Percentiles rank a stretch among this genome's conserved stretches.
Evolutionary conservation across 208 protist genomes (phyloP).

Genomic region (Trypanosoma platydactyli): DNA sequence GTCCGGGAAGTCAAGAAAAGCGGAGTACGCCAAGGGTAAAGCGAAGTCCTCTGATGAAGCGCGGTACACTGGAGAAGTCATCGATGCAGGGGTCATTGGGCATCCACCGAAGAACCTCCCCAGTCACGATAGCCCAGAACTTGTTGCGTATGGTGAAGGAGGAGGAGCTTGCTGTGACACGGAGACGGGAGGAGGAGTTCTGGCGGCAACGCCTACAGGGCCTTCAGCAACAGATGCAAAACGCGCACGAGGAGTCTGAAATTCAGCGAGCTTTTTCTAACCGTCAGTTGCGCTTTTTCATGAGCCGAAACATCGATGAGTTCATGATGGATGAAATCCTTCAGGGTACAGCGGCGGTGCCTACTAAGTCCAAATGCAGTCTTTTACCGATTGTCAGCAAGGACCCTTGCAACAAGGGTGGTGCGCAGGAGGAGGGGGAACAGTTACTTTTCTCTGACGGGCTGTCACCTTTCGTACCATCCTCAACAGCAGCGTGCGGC

Average conservation of each 20-base stretch:
- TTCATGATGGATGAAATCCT: slow-evolving; percentile 75
- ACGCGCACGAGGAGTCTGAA: slow-evolving; percentile 21
- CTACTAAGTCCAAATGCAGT: not conserved
- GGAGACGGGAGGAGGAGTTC: slow-evolving; percentile 40
- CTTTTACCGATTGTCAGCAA: not conserved
- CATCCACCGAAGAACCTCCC: not conserved
- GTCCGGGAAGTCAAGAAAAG: not conserved
- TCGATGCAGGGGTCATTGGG: not conserved
- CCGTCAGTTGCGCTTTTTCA: slow-evolving; percentile 58
- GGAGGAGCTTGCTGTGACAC: slow-evolving; percentile 32
- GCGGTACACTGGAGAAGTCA: not conserved
- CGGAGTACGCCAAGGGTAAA: slow-evolving; percentile 3
- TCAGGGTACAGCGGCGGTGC: slow-evolving; percentile 18
- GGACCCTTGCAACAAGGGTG: not conserved
- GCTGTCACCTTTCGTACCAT: not conserved
- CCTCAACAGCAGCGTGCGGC: not conserved
- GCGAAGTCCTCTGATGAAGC: not conserved
- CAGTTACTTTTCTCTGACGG: not conserved
- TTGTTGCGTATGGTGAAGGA: slow-evolving; percentile 32
- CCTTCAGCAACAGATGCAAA: slow-evolving; percentile 41
- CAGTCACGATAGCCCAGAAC: not conserved
- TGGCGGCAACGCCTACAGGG: slow-evolving; percentile 33
- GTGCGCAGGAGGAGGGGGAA: not conserved
- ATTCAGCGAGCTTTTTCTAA: slow-evolving; percentile 27
- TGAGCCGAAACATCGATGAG: slow-evolving; percentile 41